Evolutionary conservation across 2,329 filamentous ascomycete genomes (phyloP).

Genomic region (Remersonia thermophila): DNA sequence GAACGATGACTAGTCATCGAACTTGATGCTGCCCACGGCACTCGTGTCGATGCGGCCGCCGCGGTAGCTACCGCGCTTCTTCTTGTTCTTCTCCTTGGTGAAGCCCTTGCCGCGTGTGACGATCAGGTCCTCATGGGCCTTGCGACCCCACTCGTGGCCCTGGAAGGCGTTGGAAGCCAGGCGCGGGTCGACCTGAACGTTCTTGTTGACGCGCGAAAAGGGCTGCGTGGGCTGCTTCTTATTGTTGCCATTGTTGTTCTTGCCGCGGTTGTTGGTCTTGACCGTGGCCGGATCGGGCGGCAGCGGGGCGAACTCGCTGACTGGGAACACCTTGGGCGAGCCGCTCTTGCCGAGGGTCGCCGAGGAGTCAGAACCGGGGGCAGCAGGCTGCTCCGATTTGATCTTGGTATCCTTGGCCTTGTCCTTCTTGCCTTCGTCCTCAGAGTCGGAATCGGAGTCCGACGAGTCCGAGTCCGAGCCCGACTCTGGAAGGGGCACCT

Average conservation of each 20-base stretch:
- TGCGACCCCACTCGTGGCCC: constrained; percentile 76
- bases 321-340: constrained; percentile 35
- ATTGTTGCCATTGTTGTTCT: constrained; percentile 26
- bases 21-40: constrained; percentile 80
- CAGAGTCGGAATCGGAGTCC: constrained; percentile 23
- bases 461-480: constrained; percentile 19
- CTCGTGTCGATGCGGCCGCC: constrained; percentile 78
- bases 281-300: constrained; percentile 35
- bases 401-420: constrained; percentile 7
- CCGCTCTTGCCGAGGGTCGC: constrained; percentile 39
- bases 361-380: constrained; percentile 25
- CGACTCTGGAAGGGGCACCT: constrained; percentile 20
- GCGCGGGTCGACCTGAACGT: constrained; percentile 53
- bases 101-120: constrained; percentile 93
- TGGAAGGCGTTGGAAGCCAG: constrained; percentile 72
- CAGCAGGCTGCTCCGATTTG: constrained; percentile 1
- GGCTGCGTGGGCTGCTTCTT: constrained; percentile 48
- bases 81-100: constrained; percentile 99
- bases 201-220: constrained; percentile 65
- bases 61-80: constrained; percentile 80
- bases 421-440: constrained; percentile 10
- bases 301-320: constrained; percentile 33
- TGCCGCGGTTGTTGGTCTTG: constrained; percentile 30
- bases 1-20: constrained; percentile 57
- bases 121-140: constrained; percentile 76